A percentile compares a stretch with the other conserved stretches of the same genome.
Evolutionary conservation across 2,329 filamentous ascomycete species (phyloP).

Genomic region (Arachnomyces sp.): DNA sequence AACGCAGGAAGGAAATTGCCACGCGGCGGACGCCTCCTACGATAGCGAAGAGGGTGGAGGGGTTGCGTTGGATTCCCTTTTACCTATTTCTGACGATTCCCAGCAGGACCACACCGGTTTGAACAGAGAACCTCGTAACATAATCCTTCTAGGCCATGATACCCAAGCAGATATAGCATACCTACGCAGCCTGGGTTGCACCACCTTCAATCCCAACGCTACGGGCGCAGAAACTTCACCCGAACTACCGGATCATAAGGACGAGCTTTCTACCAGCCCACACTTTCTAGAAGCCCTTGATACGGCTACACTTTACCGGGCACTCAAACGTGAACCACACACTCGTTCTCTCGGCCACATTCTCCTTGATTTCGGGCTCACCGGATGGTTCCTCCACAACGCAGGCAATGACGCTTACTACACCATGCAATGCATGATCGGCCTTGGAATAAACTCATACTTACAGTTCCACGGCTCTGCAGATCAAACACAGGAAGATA

Average conservation of each 20-base stretch:
- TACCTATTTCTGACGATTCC: background rate
- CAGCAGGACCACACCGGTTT: conserved; percentile 4
- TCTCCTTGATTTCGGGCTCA: conserved; percentile 57
- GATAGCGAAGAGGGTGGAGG: background rate
- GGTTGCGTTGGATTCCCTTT: background rate
- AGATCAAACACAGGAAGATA: background rate
- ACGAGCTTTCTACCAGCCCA: background rate
- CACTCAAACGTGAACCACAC: conserved; percentile 49
- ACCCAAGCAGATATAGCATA: conserved; percentile 60
- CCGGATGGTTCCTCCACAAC: conserved; percentile 66
- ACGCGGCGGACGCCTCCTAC: background rate
- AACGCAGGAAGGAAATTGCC: conserved; percentile 3
- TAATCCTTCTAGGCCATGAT: conserved; percentile 77
- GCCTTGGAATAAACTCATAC: conserved; percentile 42
- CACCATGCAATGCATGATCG: conserved; percentile 66
- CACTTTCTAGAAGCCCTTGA: conserved; percentile 62
- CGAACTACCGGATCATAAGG: background rate
- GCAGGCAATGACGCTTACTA: conserved; percentile 79
- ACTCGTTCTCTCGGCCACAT: conserved; percentile 53
- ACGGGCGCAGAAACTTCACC: background rate
- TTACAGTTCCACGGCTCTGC: conserved; percentile 9
- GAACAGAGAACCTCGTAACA: conserved; percentile 39
- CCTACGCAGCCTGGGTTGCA: conserved; percentile 53
- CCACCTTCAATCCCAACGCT: conserved; percentile 33
- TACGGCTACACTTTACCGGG: conserved; percentile 63